Percentiles rank a stretch among this genome's conserved stretches.
These are phyloP conservation scores for Neophaeococcomyces mojaviensis DNA, from an alignment of 2,329 filamentous ascomycete species.

Conservation along the genomic window DNA sequence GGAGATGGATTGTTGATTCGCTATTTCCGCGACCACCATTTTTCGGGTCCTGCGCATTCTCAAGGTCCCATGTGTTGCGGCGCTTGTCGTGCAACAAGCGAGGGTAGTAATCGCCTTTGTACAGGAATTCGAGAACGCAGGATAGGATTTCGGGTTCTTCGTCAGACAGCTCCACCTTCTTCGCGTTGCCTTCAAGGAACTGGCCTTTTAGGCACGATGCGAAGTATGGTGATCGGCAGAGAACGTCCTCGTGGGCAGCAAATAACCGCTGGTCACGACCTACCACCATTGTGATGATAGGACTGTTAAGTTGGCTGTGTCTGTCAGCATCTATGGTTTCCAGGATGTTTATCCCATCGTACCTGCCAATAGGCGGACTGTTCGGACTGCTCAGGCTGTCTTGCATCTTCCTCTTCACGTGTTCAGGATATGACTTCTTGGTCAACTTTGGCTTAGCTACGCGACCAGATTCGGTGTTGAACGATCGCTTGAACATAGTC, in stretches of 20 bases:
- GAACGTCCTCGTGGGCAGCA: conserved; percentile 88
- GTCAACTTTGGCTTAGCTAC: conserved; percentile 79
- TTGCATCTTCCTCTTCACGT: conserved; percentile 78
- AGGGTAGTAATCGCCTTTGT: conserved; percentile 94
- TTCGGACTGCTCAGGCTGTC: conserved; percentile 66
- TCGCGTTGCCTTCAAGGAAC: conserved; percentile 57
- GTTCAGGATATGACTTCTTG: conserved; percentile 70
- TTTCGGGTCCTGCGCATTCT: conserved; percentile 56
- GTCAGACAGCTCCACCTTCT: conserved; percentile 69
- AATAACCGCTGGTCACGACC: conserved; percentile 81
- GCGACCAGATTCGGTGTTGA: conserved; percentile 67
- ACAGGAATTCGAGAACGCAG: conserved; percentile 89
- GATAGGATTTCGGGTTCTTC: conserved; percentile 86
- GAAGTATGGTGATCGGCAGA: conserved; percentile 80
- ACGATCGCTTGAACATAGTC: conserved; percentile 89
- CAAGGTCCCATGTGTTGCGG: conserved; percentile 81
- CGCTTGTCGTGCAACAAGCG: conserved; percentile 80
- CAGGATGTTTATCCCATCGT: conserved; percentile 1
- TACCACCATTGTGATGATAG: conserved; percentile 81
- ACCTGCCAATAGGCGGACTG: conserved; percentile 42
- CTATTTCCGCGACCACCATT: conserved; percentile 55
- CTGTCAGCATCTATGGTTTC: conserved; percentile 17
- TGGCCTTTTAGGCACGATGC: conserved; percentile 62
- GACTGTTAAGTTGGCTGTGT: conserved; percentile 48
- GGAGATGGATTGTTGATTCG: conserved; percentile 71